Evolutionary conservation across 2,329 filamentous ascomycete species (phyloP).

Genomic region (Phoma sp.): DNA sequence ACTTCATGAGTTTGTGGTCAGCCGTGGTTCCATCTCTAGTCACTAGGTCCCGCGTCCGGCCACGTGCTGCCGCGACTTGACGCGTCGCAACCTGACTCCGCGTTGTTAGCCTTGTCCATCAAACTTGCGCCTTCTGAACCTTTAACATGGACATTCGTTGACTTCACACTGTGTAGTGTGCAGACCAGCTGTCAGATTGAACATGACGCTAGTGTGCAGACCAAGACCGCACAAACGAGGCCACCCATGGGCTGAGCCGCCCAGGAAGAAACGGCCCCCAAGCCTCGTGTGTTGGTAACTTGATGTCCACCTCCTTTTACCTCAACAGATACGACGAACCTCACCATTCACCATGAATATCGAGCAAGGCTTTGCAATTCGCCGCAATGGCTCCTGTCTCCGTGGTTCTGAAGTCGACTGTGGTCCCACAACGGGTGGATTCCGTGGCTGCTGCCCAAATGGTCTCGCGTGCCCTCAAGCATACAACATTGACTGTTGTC

Average conservation of each 20-base stretch:
- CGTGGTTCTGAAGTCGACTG: background rate
- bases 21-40: too few species aligned
- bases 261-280: background rate
- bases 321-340: too few species aligned
- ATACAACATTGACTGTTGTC: conserved; percentile 17
- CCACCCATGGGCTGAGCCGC: background rate
- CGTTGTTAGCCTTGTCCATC: background rate
- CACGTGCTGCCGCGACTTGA: background rate
- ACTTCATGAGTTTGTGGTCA: too few species aligned
- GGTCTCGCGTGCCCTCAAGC: conserved; percentile 5
- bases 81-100: background rate
- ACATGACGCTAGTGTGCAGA: background rate
- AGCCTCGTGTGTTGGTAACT: too few species aligned
- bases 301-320: too few species aligned
- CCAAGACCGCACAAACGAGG: background rate
- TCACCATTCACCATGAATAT: conserved; percentile 1
- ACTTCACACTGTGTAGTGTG: too few species aligned
- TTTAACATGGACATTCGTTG: too few species aligned
- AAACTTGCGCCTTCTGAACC: background rate
- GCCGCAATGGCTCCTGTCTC: conserved; percentile 1
- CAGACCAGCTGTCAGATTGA: background rate
- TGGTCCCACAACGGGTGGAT: background rate
- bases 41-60: background rate
- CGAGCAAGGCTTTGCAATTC: conserved; percentile 7
- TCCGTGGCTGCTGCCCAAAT: conserved; percentile 5